Evolutionary conservation across 2,329 filamentous ascomycete species (phyloP).

Genomic region (Claviceps capensis): DNA sequence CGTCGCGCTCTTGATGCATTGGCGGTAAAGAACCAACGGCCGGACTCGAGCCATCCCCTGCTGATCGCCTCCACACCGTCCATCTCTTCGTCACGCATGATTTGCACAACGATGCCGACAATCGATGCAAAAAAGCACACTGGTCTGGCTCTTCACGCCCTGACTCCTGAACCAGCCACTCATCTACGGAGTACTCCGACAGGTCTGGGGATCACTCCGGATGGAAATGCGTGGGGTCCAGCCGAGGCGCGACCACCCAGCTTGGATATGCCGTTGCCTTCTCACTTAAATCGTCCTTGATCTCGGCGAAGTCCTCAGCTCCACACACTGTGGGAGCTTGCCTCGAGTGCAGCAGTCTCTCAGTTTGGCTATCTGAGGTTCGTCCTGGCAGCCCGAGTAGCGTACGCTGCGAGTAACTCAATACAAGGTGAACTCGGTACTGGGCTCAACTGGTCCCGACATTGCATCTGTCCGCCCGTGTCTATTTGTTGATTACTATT

Average conservation of each 20-base stretch:
- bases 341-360: conserved; percentile 23
- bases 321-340: conserved; percentile 22
- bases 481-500: neutral
- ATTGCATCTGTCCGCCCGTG: neutral
- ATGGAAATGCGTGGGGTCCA: too few relatives aligned
- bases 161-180: too few relatives aligned
- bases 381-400: neutral
- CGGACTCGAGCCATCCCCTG: neutral
- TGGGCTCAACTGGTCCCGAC: neutral
- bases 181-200: too few relatives aligned
- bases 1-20: too few relatives aligned
- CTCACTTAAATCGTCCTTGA: conserved; percentile 10
- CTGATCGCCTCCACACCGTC: too few relatives aligned
- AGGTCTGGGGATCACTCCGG: too few relatives aligned
- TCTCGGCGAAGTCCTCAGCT: conserved; percentile 22
- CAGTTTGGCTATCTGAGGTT: conserved; percentile 17
- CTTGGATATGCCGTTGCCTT: too few relatives aligned
- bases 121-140: neutral
- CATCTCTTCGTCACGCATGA: neutral
- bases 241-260: too few relatives aligned
- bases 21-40: too few relatives aligned
- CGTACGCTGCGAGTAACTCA: neutral
- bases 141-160: neutral
- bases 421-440: neutral
- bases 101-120: neutral